Evolutionary conservation across 2,329 filamentous ascomycete species (phyloP).

Genomic region (Ophiostoma fasciatum): DNA sequence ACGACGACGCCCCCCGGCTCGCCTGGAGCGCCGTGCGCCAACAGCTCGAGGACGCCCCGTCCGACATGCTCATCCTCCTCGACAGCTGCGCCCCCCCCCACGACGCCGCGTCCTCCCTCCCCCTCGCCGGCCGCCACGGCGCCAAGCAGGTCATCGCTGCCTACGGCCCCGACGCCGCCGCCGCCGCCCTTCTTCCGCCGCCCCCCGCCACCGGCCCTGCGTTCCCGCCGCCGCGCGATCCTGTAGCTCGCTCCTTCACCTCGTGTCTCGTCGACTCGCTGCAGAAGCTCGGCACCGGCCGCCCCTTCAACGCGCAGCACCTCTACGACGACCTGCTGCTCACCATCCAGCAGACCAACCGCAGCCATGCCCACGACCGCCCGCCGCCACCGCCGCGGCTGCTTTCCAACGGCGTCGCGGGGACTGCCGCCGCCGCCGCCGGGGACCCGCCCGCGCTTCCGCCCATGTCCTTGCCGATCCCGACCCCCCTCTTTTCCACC

Average conservation of each 20-base stretch:
- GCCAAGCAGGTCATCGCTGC: conserved; percentile 49
- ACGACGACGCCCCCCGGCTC: too few relatives aligned
- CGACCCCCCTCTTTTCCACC: conserved; percentile 27
- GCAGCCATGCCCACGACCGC: too few relatives aligned
- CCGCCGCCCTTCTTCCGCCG: too few relatives aligned
- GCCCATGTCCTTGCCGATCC: too few relatives aligned
- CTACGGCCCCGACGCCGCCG: conserved; percentile 36
- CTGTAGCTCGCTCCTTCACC: conserved; percentile 41
- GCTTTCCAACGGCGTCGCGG: too few relatives aligned
- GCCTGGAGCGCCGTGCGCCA: too few relatives aligned
- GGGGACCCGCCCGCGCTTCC: too few relatives aligned
- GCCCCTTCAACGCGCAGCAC: conserved; percentile 40
- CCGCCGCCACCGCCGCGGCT: too few relatives aligned
- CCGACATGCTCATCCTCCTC: conserved; percentile 46
- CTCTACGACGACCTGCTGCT: conserved; percentile 41
- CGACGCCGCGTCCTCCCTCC: too few relatives aligned
- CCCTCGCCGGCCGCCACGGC: conserved; percentile 36
- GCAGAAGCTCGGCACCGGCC: conserved; percentile 33
- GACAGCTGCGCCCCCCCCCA: conserved; percentile 44
- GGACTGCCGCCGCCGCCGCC: too few relatives aligned
- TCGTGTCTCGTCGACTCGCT: conserved; percentile 41
- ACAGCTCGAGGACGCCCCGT: conserved; percentile 48
- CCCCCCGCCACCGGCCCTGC: too few relatives aligned
- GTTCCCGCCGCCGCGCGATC: conserved; percentile 26
- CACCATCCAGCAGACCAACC: conserved; percentile 29